Evolutionary conservation across 352 stramenopile species (phyloP).

Genomic region (Pythium periplocum): DNA sequence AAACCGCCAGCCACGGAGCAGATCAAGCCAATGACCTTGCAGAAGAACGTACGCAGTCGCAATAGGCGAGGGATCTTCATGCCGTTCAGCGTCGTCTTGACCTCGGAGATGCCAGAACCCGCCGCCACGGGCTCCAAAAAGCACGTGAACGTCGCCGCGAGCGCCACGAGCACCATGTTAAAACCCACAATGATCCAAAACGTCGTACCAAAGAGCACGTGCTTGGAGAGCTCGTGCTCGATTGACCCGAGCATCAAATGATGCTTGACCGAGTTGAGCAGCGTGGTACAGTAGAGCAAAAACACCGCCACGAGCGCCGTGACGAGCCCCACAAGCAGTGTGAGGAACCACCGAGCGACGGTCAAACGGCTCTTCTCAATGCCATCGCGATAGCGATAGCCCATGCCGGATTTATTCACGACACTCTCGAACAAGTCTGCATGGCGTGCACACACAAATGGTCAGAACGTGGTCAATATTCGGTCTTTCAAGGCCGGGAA

Average conservation of each 20-base stretch:
- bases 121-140: conserved; percentile 74
- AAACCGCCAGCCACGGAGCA: conserved; percentile 81
- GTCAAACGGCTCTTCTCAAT: conserved; percentile 73
- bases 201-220: conserved; percentile 66
- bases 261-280: conserved; percentile 66
- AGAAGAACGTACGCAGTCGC: conserved; percentile 71
- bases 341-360: conserved; percentile 80
- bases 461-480: background rate
- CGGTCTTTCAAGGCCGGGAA: no score
- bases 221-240: conserved; percentile 42
- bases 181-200: conserved; percentile 68
- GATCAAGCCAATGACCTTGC: conserved; percentile 87
- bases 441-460: background rate
- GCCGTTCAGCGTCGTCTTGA: conserved; percentile 92
- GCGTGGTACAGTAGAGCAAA: conserved; percentile 72
- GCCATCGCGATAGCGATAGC: conserved; percentile 78
- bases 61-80: conserved; percentile 83
- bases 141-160: conserved; percentile 68
- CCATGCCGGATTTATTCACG: conserved; percentile 83
- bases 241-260: conserved; percentile 63
- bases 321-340: conserved; percentile 62
- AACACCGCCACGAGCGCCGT: conserved; percentile 76
- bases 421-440: conserved; percentile 83
- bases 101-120: conserved; percentile 88
- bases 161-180: conserved; percentile 61